Base-by-base conservation (phyloP, 805 yeast species). In the Wickerhamiella hasegawae region DNA sequence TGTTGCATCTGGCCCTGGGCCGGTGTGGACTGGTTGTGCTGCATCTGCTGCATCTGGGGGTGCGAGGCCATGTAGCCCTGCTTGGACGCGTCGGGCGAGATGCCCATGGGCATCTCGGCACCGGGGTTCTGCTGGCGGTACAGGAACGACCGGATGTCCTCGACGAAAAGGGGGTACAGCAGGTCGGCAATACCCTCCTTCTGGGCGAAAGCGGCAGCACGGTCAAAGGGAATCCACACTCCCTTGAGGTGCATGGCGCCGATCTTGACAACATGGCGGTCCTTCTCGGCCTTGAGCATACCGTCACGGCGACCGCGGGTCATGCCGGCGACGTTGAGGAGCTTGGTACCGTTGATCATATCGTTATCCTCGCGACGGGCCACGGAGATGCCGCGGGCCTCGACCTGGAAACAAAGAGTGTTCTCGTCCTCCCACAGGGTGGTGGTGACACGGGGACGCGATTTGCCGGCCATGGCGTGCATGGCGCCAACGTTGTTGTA, bases 341-440 rank as follows among this genome's bases (percentile, higher is more conserved):
- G 62, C 56, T 81, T 81, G 18, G 93, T 81, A 30, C 93, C 93
- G 52, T 81, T 81, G 52, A 81, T 75, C 81, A 79, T 77, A 53
- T 80, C 76, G 53, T 78, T 77, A 52, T 81, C 92, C n/a, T 82
- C 85, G 45, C 93, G 66, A 41, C 93, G 66, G 15, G 82, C 84
- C 18, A 81, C 87, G 11, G 76, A 65, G 20, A 80, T 79, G 40
- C 81, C 79, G 43, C 76, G 73, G 36, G 81, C 82, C 46, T 78
- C 87, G 20, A 81, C 87, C 55, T 79, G 92, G 57, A 78, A 80
- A 52, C 92, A 80, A 30, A 80, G 57, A 1, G 92, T 81, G 47
- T 76, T 74, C 46, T 81, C 92, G 52, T 80, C 92, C 53, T 80
- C 90, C 93, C 93, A 81, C 66, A 76, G 68, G 14, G 90, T 77